Evolutionary conservation across 1,139 yeast species (phyloP), one percentile per base, ranked within the genome.

Genomic region (Meyerozyma sp.): DNA sequence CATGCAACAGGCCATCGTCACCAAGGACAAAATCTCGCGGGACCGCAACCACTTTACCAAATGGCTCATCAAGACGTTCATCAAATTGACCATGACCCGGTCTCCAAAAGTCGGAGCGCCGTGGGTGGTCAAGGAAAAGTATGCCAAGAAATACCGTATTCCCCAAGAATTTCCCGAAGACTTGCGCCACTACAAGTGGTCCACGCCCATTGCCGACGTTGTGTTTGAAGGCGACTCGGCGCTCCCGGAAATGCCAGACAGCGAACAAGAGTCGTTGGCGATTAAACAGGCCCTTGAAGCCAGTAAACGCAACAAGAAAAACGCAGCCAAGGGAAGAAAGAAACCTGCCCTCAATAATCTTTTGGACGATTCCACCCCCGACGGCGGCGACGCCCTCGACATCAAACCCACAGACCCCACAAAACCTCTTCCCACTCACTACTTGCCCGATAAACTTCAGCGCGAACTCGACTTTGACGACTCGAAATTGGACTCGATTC

Each of bases 71-170:
- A 85, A 91, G 61, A 87, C 96, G 0, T 93, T 93, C 55, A 79
- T 93, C 56, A 91, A 91, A 57, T 77, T 90, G 54, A 82, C 96
- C 5, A 81, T 93, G 54, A 75, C 88, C 4, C 77, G 96, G 53
- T 88, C 93, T 4, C 77, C 84, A 46, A 86, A 86, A 71, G 75
- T 84, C 38, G 97, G 98, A 2, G 95, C 98, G 2, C 98, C 98
- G 1, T 93, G 98, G 98, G 82, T 93, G 16, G 95, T 93, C n/a
- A 86, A 85, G 59, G 81, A 79, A 29, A 82, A 83, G 52, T 89
- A 80, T 59, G 86, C 86, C 2, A 71, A 68, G 47, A 74, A 73
- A 50, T 82, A 79, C 56, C 66, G 84, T 53, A 81, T 82, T 9
- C 75, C 84, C 10, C 70, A 74, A 39, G 80, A 72, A 39, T 77